phyloP scores from a whole-genome alignment of 176 grass and related monocot species.

The Puccinellia tenuiflora region DNA sequence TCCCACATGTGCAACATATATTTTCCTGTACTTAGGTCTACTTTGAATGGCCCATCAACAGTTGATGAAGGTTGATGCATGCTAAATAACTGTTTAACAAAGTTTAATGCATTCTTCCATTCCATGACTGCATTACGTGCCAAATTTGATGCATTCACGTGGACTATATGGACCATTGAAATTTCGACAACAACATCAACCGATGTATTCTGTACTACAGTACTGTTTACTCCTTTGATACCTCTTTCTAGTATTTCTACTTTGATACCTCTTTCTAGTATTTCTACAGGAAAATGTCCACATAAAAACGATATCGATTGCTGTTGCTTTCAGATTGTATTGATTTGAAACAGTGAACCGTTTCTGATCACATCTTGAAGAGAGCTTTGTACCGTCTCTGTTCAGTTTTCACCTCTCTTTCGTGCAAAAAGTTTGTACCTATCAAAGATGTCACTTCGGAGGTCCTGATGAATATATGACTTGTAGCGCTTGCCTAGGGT shows the following conservation, averaged over 20 bases:
- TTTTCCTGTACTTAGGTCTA: neutral
- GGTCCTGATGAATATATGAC: neutral
- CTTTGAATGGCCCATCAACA: neutral
- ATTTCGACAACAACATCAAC: neutral
- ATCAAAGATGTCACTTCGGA: neutral
- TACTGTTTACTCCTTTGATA: neutral
- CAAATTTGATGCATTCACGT: neutral
- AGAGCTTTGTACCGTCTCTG: neutral
- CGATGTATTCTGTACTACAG: neutral
- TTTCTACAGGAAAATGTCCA: neutral
- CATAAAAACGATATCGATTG: neutral
- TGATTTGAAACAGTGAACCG: neutral
- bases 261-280: too few species aligned
- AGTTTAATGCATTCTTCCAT: neutral
- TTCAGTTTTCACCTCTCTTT: constrained; percentile 8
- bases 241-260: neutral
- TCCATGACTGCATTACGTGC: neutral
- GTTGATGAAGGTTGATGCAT: neutral
- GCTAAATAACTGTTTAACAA: neutral
- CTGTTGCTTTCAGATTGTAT: neutral
- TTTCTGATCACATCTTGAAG: constrained; percentile 8
- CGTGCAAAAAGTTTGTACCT: neutral
- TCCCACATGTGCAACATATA: neutral
- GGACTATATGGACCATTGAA: neutral
- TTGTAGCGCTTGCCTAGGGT: neutral